A percentile compares a stretch with the other conserved stretches of the same genome.
Conservation (phyloP, 805 yeast species). For the Yamadazyma takamatsuzukensis region DNA sequence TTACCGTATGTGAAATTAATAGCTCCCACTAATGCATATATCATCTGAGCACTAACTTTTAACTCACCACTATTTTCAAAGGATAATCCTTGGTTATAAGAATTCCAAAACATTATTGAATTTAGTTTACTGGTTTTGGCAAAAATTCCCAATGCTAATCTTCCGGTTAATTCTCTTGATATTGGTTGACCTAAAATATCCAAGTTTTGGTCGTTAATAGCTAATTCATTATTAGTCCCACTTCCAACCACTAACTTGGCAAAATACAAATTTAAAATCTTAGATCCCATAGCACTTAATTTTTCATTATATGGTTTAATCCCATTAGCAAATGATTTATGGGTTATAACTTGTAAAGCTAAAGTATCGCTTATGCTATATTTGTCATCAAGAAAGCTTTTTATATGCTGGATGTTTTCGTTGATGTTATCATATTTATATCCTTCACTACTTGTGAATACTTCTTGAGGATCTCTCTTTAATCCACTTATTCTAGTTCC, state of each 20-base stretch:
- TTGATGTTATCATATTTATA: constrained; percentile 50
- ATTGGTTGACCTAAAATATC: constrained; percentile 57
- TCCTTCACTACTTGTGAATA: constrained; percentile 28
- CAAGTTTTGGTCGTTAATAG: constrained; percentile 49
- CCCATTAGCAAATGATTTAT: constrained; percentile 93
- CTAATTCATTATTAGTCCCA: constrained; percentile 21
- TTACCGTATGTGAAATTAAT: constrained; percentile 62
- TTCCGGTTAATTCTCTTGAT: constrained; percentile 50
- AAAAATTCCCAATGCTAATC: constrained; percentile 48
- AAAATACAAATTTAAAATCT: constrained; percentile 49
- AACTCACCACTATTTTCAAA: constrained; percentile 53
- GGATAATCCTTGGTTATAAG: constrained; percentile 45
- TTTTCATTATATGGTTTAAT: constrained; percentile 85
- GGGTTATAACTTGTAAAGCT: constrained; percentile 79
- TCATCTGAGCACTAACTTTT: constrained; percentile 50
- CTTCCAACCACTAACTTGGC: constrained; percentile 40
- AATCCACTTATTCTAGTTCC: constrained; percentile 67
- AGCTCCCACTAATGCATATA: constrained; percentile 67
- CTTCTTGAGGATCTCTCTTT: constrained; percentile 64
- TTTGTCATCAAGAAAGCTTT: constrained; percentile 44
- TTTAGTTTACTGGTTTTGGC: constrained; percentile 48
- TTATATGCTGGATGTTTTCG: constrained; percentile 47
- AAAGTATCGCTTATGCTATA: constrained; percentile 57
- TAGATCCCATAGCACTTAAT: constrained; percentile 67
- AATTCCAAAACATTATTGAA: constrained; percentile 63